Percentiles rank a stretch among this genome's conserved stretches.
phyloP scores from a whole-genome alignment of 768 basidiomycete genomes.

The Nevesoporus exiguus region DNA sequence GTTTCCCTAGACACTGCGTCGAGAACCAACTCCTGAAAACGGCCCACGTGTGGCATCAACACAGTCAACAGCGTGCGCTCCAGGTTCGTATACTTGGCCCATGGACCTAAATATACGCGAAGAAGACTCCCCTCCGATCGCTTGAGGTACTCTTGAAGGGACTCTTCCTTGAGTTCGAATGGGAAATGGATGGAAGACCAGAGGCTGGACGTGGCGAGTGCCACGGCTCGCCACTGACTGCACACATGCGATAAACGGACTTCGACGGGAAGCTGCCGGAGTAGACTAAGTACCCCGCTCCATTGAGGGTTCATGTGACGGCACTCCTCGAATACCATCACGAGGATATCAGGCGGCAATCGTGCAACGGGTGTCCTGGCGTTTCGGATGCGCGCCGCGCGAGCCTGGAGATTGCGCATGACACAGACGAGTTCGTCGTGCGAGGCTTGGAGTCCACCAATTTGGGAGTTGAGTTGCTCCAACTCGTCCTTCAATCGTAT shows the following conservation, averaged over 20 bases:
- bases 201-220: constrained; percentile 32
- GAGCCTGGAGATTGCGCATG: constrained; percentile 28
- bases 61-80: constrained; percentile 24
- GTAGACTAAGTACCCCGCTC: constrained; percentile 30
- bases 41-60: constrained; percentile 28
- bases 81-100: constrained; percentile 30
- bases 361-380: constrained; percentile 28
- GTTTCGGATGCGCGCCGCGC: constrained; percentile 33
- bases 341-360: constrained; percentile 30
- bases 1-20: constrained; percentile 32
- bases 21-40: constrained; percentile 29
- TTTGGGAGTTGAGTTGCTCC: constrained; percentile 24
- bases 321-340: constrained; percentile 32
- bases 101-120: constrained; percentile 32
- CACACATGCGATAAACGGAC: constrained; percentile 35
- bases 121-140: constrained; percentile 31
- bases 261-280: constrained; percentile 33
- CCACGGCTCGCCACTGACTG: constrained; percentile 34
- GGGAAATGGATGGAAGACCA: constrained; percentile 35
- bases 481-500: constrained; percentile 21
- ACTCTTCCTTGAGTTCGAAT: constrained; percentile 28
- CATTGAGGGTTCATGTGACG: constrained; percentile 32
- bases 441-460: constrained; percentile 26
- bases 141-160: constrained; percentile 31
- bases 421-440: constrained; percentile 26